Base-by-base conservation (phyloP, 768 basidiomycete species). In the Phlebiopsis gigantea region DNA sequence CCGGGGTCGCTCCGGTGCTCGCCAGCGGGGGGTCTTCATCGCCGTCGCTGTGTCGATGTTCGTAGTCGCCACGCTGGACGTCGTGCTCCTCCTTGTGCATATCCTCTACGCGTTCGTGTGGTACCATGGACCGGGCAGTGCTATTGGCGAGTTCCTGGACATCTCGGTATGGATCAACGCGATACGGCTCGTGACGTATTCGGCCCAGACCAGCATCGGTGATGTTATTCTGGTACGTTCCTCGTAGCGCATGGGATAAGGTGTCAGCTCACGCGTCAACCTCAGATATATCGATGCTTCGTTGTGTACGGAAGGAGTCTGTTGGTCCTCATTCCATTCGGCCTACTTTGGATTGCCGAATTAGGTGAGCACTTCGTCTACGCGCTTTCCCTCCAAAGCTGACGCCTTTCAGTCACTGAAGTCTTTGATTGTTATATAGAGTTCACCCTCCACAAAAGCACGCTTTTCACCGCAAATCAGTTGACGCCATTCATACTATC, bases 151-250 rank as follows among this genome's bases (percentile, higher is more conserved):
- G 43, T 75, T 78, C 49, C 63, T 66, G 19, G 49, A 72, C 49
- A 74, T 72, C 1, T 72, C 72, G 1, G 59, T 70, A 39, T 74
- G 73, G 76, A 64, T 77, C 24, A 73, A 73, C 54, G 74, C 77
- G 6, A 71, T 78, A 68, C 72, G 72, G 61, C 72, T 47, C 1
- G 10, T 31, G n/a, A 15, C 19, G 25, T 19, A 10, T n/a, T 7
- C 5, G 28, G 15, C 29, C 10, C 19, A 41, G 1, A 19, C 22
- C 14, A 21, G 26, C 25, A 58, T 58, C 19, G 57, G 52, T 2
- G 57, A 58, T 25, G 57, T 44, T 1, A 54, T 58, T 45, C 46
- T 58, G 22, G 57, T 58, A 14, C 4, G 57, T 41, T 5, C 30
- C 5, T 44, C 19, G 4, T 4, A 19, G 19, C 30, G 6, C 22